Base-by-base conservation (phyloP, 139 green algal species). In the Deuterostichococcus epilithicus region DNA sequence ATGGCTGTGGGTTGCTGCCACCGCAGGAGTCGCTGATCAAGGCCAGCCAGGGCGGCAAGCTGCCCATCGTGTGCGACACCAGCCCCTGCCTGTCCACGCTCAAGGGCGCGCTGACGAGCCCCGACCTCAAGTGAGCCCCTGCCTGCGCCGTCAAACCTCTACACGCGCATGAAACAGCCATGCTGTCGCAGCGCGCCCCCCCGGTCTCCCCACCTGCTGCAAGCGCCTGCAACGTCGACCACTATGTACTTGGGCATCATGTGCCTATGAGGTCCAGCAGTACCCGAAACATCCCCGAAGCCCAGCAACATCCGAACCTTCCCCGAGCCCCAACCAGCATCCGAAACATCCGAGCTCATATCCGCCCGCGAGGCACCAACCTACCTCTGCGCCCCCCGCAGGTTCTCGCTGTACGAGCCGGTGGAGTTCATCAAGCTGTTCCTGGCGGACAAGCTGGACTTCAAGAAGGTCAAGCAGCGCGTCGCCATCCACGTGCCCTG, bases 401-500 rank as follows among this genome's bases (percentile, higher is more conserved):
- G 81, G 70, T 96, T 97, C 72, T 85, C 90, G 1, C 82, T 98
- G 75, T 97, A 97, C 82, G 95, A 98, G 87, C 95, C 95, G 8
- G 91, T 97, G 5, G 91, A 97, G 84, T 98, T 98, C 90, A 96
- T 98, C 81, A 81, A 85, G 69, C 87, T 93, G 79, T 96, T 97
- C 87, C 82, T 98, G 68, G 81, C 92, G 66, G 92, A 97, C 87
- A 97, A 97, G 87, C 91, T 98, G 70, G 95, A 98, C 81, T 98
- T 92, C 77, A 87, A 78, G 38, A 91, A 96, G 87, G 89, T 91
- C 47, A 44, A 33, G 44, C 84, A 86, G 75, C 86, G 45, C 66
- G 86, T 98, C 32, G 93, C 95, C 39, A 81, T 98, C 28, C 95
- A 98, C 82, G 94, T 98, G 74, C 95, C 95, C 70, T 98, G 95